Evolutionary conservation across 2,329 filamentous ascomycete species (phyloP).

Genomic region (Chaetomium strumarium): DNA sequence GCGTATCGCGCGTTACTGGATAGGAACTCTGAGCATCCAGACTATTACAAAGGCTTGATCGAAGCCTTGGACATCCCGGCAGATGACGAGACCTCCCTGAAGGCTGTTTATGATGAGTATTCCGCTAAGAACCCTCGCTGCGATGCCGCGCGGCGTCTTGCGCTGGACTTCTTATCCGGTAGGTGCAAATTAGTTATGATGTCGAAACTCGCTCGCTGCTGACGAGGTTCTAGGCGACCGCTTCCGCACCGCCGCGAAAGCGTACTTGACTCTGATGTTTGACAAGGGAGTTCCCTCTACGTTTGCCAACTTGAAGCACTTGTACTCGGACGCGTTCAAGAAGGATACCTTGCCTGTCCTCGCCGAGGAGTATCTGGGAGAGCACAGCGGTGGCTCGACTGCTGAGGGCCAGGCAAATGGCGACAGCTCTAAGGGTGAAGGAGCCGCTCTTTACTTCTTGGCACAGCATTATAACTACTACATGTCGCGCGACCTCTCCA

Average conservation of each 20-base stretch:
- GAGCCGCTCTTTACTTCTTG: conserved; percentile 84
- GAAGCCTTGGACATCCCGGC: conserved; percentile 56
- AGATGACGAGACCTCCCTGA: conserved; percentile 53
- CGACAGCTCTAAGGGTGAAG: conserved; percentile 57
- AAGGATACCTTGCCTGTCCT: conserved; percentile 68
- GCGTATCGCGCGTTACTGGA: conserved; percentile 78
- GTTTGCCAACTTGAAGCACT: conserved; percentile 91
- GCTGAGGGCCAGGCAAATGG: conserved; percentile 38
- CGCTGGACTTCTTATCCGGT: conserved; percentile 82
- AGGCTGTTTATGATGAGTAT: conserved; percentile 73
- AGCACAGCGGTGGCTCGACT: conserved; percentile 41
- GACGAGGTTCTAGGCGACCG: conserved; percentile 53
- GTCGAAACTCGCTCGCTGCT: conserved; percentile 14
- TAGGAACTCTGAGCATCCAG: conserved; percentile 79
- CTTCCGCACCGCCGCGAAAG: conserved; percentile 71
- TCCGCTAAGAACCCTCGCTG: conserved; percentile 74
- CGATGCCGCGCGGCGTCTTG: conserved; percentile 80
- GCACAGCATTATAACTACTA: conserved; percentile 96
- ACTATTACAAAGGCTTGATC: conserved; percentile 77
- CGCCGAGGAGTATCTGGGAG: conserved; percentile 70
- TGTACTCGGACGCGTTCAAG: conserved; percentile 76
- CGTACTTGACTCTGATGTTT: conserved; percentile 78
- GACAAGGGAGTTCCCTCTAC: conserved; percentile 91
- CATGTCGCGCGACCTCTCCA: conserved; percentile 74
- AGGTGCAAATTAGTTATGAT: conserved; percentile 20